Base-by-base conservation (phyloP, 2,329 filamentous ascomycete genomes). In the Furcasterigmium sp. region DNA sequence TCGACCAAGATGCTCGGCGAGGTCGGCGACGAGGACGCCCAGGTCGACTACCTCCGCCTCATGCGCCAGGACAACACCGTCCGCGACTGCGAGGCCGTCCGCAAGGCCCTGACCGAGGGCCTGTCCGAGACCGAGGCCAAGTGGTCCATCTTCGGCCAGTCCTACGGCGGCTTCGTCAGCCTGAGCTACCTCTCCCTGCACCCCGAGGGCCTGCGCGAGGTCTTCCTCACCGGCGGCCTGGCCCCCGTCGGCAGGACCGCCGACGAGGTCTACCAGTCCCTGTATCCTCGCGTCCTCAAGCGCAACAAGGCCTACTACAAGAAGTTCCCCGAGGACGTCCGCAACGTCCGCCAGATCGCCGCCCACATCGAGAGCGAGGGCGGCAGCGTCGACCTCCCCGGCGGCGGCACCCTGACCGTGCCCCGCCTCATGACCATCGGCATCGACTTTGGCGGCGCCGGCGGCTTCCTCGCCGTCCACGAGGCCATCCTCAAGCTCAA, bases 61-160 rank as follows among this genome's bases (percentile, higher is more conserved):
- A 95, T 95, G 70, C 80, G 91, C 34, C 90, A 91, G 26, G 91
- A 96, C 63, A 93, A 78, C 57, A 94, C 95, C 41, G 90, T 97
- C 32, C 81, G 80, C 37, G 91, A 97, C 57, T 87, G 85, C 50
- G 91, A 97, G 60, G 88, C 91, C 5, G 80, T 97, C 26, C 80
- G 91, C 6, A 77, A 82, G 55, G 84, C 76, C 29, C 69, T 97
- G 42, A 93, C 86, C 0, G 68, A 72, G 6, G 79, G 82, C 41
- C 86, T 82, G 54, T 81, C 85, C 0, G 69, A 76, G 19, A 78
- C 84, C 36, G 82, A 85, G 58, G 78, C 82, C 59, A 83, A 84
- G 59, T 96, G 91, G 91, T 85, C 82, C 45, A 76, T 93, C 26
- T 84, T 95, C 49, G 91, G 91, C 8, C 91, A 96, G 66, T 91